These are phyloP conservation scores for Allomyces macrogynus DNA, from an alignment of 192 early-diverging fungal genomes.

Conservation along the genomic window DNA sequence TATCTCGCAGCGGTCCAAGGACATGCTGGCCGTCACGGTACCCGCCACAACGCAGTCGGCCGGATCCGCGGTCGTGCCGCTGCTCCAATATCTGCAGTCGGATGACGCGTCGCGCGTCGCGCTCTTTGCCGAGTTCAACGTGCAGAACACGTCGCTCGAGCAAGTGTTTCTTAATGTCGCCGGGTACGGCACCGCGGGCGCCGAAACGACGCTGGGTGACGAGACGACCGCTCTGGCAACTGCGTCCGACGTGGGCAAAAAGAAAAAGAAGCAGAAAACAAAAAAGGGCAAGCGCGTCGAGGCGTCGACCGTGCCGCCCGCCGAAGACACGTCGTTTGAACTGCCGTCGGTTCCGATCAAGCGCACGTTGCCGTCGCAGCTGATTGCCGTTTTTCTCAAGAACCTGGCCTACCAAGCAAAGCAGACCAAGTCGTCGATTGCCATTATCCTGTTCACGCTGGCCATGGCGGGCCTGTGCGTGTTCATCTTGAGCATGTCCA, in stretches of 20 bases:
- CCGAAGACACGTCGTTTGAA: not conserved
- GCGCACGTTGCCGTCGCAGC: not conserved
- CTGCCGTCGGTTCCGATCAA: not conserved
- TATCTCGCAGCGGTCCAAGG: not conserved
- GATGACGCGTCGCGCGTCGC: not conserved
- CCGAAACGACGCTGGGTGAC: not conserved
- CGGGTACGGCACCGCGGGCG: not conserved
- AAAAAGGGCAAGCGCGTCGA: not conserved
- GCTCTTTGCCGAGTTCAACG: not conserved
- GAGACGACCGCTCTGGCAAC: no score
- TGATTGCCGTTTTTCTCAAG: not conserved
- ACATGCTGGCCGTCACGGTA: not conserved
- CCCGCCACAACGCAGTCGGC: not conserved
- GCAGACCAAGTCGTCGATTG: not conserved
- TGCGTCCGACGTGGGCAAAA: no score
- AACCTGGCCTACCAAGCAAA: not conserved
- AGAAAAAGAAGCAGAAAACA: no score
- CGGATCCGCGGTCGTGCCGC: not conserved
- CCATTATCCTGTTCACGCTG: not conserved
- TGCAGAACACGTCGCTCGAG: not conserved
- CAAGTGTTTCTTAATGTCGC: not conserved
- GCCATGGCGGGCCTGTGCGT: not conserved
- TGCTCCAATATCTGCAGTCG: not conserved
- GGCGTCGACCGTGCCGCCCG: not conserved
- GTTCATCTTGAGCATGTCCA: not conserved